Evolutionary conservation across 257 asterid genomes (phyloP).

Genomic region (Fraxinus quadrangulata): DNA sequence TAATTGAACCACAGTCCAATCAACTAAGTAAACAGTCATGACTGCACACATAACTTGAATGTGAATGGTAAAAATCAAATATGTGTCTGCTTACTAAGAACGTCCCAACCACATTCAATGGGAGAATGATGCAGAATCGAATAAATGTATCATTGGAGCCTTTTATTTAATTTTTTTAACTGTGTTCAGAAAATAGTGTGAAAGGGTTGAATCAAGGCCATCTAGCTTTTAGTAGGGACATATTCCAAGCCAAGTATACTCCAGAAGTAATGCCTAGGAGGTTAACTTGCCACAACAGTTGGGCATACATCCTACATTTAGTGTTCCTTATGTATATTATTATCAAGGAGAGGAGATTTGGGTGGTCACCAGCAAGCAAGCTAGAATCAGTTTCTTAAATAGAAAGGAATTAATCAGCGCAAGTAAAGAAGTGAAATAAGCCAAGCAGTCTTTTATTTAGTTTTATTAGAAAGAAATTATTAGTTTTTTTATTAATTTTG

Average conservation of each 20-base stretch:
- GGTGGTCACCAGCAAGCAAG: too few species aligned
- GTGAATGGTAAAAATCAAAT: background rate
- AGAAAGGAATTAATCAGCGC: background rate
- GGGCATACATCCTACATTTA: too few species aligned
- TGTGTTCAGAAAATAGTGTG: background rate
- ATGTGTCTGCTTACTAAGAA: background rate
- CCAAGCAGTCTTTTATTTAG: background rate
- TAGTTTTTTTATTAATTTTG: background rate
- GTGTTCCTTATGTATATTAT: too few species aligned
- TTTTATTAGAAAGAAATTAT: background rate
- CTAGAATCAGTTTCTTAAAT: background rate
- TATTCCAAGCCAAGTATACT: too few species aligned
- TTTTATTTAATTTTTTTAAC: too few species aligned
- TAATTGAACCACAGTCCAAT: background rate
- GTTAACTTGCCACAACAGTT: background rate
- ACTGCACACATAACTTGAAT: background rate
- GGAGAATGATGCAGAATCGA: too few species aligned
- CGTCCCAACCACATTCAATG: too few species aligned
- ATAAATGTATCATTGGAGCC: background rate
- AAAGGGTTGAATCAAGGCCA: background rate
- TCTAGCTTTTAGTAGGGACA: too few species aligned
- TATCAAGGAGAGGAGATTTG: too few species aligned
- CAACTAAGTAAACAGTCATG: background rate
- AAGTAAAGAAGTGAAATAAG: background rate
- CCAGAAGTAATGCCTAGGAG: background rate